Evolutionary conservation across 2,329 filamentous ascomycete species (phyloP).

Genomic region (Torrubiellomyces zombiae): DNA sequence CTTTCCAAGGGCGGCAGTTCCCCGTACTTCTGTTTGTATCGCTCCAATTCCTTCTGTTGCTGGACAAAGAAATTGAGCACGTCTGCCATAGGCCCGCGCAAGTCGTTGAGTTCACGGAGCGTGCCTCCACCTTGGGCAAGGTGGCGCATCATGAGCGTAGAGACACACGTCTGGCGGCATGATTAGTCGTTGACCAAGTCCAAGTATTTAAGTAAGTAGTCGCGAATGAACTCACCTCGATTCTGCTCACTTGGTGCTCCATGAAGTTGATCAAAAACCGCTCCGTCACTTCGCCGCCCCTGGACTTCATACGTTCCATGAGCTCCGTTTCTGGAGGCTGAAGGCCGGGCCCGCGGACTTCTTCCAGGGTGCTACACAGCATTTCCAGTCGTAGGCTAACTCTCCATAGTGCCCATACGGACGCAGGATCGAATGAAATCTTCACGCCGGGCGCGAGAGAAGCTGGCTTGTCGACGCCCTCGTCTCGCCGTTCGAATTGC

Average conservation of each 20-base stretch:
- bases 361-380: slow-evolving; percentile 79
- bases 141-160: slow-evolving; percentile 63
- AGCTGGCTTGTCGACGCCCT: slow-evolving; percentile 38
- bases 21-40: slow-evolving; percentile 39
- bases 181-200: neutral
- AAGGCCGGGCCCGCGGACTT: slow-evolving; percentile 41
- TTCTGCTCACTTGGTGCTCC: slow-evolving; percentile 86
- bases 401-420: slow-evolving; percentile 81
- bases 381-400: slow-evolving; percentile 81
- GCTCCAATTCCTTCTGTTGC: slow-evolving; percentile 47
- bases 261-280: slow-evolving; percentile 75
- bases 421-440: slow-evolving; percentile 61
- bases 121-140: slow-evolving; percentile 52
- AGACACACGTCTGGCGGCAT: slow-evolving; percentile 52
- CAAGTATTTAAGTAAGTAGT: neutral
- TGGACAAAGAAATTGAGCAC: slow-evolving; percentile 46
- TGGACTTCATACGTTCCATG: slow-evolving; percentile 47
- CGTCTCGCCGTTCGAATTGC: slow-evolving; percentile 26
- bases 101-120: slow-evolving; percentile 48
- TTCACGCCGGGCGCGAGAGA: slow-evolving; percentile 48
- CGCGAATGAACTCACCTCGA: slow-evolving; percentile 53
- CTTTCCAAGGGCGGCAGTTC: slow-evolving; percentile 13
- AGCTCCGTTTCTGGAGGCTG: slow-evolving; percentile 72
- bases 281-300: slow-evolving; percentile 77
- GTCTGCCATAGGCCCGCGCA: slow-evolving; percentile 62